These are phyloP conservation scores for Aspergillus nidulans DNA, from an alignment of 495 filamentous ascomycete genomes.

Conservation along the genomic window DNA sequence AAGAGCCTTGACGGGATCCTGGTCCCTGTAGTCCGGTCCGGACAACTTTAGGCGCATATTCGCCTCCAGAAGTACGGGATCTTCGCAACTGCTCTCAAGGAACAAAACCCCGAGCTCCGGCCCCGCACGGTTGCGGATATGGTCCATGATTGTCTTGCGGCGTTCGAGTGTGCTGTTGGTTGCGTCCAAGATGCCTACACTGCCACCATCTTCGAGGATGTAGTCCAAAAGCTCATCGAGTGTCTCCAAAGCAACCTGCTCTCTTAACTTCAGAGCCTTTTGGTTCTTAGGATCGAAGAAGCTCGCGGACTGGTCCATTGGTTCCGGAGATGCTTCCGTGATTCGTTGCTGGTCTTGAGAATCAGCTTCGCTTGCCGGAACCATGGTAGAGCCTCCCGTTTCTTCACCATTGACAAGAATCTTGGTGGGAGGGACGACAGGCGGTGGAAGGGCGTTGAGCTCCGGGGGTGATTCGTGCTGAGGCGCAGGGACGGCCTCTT, in stretches of 20 bases:
- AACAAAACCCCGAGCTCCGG: slow-evolving; percentile 85
- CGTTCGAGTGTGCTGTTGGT: slow-evolving; percentile 92
- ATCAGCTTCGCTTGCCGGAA: slow-evolving; percentile 24
- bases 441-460: slow-evolving; percentile 26
- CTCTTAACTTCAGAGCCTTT: slow-evolving; percentile 74
- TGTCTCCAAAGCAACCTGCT: slow-evolving; percentile 88
- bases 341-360: slow-evolving; percentile 24
- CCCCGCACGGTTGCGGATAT: slow-evolving; percentile 77
- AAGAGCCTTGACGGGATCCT: slow-evolving; percentile 78
- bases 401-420: slow-evolving; percentile 49
- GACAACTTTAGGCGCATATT: slow-evolving; percentile 99
- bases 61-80: slow-evolving; percentile 75
- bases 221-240: slow-evolving; percentile 89
- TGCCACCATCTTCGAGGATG: slow-evolving; percentile 73
- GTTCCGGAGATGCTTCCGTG: slow-evolving; percentile 40
- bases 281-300: slow-evolving; percentile 95
- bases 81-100: slow-evolving; percentile 88
- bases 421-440: slow-evolving; percentile 40
- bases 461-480: slow-evolving; percentile 20
- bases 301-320: slow-evolving; percentile 79
- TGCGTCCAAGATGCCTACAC: slow-evolving; percentile 96
- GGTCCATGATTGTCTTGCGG: slow-evolving; percentile 75
- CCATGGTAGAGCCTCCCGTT: slow-evolving; percentile 29
- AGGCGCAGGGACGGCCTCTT: slow-evolving; percentile 25
- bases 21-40: slow-evolving; percentile 91